phyloP scores from a whole-genome alignment of 805 yeast species.

The Teunomyces atbi region DNA sequence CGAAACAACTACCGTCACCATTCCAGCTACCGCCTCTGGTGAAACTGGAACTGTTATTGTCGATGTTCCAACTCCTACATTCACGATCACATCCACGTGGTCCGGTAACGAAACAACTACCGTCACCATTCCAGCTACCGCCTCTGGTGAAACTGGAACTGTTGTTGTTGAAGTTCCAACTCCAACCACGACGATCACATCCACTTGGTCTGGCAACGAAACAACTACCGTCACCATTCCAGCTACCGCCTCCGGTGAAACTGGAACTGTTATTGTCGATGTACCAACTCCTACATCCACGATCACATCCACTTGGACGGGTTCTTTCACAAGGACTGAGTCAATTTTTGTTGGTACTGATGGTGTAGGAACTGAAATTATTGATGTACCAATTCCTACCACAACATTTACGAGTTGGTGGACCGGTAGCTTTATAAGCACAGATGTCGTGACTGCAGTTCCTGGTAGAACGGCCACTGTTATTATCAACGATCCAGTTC shows the following conservation, averaged over 20 bases:
- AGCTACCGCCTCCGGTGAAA: constrained; percentile 8
- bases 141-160: constrained; percentile 11
- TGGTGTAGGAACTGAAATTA: not conserved
- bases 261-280: constrained; percentile 12
- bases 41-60: constrained; percentile 11
- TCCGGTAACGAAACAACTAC: constrained; percentile 11
- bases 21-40: constrained; percentile 6
- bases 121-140: constrained; percentile 5
- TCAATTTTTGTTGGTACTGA: constrained; percentile 9
- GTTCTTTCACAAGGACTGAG: constrained; percentile 2
- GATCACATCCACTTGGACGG: constrained; percentile 14
- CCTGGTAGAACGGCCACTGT: too few species aligned
- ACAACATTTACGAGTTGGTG: too few species aligned
- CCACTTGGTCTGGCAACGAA: constrained; percentile 10
- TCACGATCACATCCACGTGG: constrained; percentile 4
- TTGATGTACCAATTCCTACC: constrained; percentile 13
- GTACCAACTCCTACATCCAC: constrained; percentile 15
- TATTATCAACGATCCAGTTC: too few species aligned
- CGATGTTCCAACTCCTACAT: constrained; percentile 10
- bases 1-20: constrained; percentile 7
- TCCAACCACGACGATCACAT: constrained; percentile 12
- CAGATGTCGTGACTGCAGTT: too few species aligned
- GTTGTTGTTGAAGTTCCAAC: constrained; percentile 13
- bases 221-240: constrained; percentile 9
- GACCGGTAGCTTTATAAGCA: too few species aligned